Base-by-base conservation (phyloP, 2,329 filamentous ascomycete genomes). In the Fusarium domesticum region DNA sequence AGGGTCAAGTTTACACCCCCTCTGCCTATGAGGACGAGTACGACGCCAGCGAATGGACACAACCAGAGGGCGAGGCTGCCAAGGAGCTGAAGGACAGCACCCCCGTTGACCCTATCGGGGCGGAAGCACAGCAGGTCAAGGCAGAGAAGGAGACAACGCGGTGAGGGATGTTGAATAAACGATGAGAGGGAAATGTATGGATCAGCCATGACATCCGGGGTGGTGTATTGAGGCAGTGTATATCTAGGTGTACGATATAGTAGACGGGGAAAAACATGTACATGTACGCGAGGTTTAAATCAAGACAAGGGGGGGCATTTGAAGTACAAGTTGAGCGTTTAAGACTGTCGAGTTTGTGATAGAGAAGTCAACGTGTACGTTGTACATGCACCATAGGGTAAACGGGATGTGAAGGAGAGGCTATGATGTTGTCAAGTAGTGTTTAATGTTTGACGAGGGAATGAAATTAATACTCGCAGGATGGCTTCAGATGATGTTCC, bases 1-100 rank as follows among this genome's bases (percentile, higher is more conserved):
- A 70, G 3, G 73, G 71, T 4, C 66, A 70, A 30, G 69, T 74
- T 6, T 84, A 79, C 60, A 72, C 59, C n/a, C 77, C 77, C 2
- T 56, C 56, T 16, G 62, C 59, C 19, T 69, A 65, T 39, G 64
- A 68, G 54, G 66, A 66, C n/a, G 65, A 66, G n/a, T 47, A 53
- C 11, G 52, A 53, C 23, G 53, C 47, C 32, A 30, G 37, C 10
- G 53, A 56, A 20, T 63, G 61, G 64, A 43, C 51, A 28, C 57
- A 58, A 40, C 25, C 47, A 17, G 53, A 51, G 39, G 47, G 45
- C 8, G 51, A 59, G 40, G 41, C 39, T 35, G 32, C 23, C 6
- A 43, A 57, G 23, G 50, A 52, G 15, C 40, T 39, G 17, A 52
- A 56, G 33, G 35, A 18, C 31, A 16, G 37, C 5, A 31, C 40